Evolutionary conservation across 2,329 filamentous ascomycete genomes (phyloP), one percentile per base, ranked within the genome.

Genomic region (Lachnellula occidentalis): DNA sequence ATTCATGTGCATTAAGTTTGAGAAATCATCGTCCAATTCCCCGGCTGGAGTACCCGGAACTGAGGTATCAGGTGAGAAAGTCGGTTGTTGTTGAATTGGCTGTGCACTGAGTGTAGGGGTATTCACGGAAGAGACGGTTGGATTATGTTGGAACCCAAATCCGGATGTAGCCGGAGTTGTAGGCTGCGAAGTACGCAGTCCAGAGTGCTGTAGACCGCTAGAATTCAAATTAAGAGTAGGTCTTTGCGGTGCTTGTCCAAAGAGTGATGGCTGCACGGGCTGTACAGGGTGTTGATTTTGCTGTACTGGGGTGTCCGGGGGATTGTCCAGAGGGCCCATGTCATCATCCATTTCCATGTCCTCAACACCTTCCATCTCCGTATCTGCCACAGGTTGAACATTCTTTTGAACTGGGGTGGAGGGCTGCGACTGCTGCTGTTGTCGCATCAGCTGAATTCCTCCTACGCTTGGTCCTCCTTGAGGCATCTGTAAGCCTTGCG

Each of bases 271-370:
- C 45, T 85, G 80, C 19, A 83, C 81, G 66, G 87, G 83, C 63
- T 88, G 87, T 65, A 88, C 83, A 36, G 83, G 81, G 60, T 81
- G 77, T 49, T 85, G 79, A 62, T 61, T 66, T 27, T 63, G 50
- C 52, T 65, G 69, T 34, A 66, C 54, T 12, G 67, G 63, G 8
- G 66, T 66, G 48, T 72, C 80, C 59, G 83, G 79, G 46, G 83
- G 79, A 65, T 84, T 74, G 54, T 86, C 83, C 79, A 86, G 80
- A 50, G 78, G 75, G 4, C 82, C 85, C 48, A 88, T 78, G 7
- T 85, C 81, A 64, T 96, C 91, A 67, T 97, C 92, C 86, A 97
- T 88, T 67, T 97, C 92, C 92, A 97, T 96, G 67, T 95, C 90
- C 50, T 90, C 91, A 31, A 95, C 82, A 17, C 89, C 84, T 66